phyloP scores from a whole-genome alignment of 176 grass and related monocot species.

The Stipa capillata region DNA sequence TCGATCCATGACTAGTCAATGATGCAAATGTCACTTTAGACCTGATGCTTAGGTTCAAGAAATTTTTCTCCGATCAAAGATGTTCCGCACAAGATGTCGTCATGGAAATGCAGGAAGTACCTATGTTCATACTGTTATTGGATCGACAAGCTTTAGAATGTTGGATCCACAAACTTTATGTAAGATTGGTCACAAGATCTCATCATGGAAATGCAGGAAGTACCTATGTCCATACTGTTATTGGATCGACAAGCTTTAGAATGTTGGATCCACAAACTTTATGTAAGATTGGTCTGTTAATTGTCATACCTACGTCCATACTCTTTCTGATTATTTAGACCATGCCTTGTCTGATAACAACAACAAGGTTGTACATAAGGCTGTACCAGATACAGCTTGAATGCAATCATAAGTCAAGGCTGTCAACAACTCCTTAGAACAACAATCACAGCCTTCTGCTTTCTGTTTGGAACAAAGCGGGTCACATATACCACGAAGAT shows the following conservation, averaged over 20 bases:
- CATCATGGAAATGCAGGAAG: neutral
- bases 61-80: neutral
- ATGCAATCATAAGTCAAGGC: neutral
- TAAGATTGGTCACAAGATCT: neutral
- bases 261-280: too few species aligned
- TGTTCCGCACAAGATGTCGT: neutral
- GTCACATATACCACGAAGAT: neutral
- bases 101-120: neutral
- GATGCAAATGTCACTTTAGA: neutral
- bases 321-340: neutral
- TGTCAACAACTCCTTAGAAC: neutral
- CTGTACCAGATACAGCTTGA: neutral
- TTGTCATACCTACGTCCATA: neutral
- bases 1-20: constrained; percentile 7
- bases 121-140: neutral
- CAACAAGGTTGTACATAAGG: neutral
- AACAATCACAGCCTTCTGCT: neutral
- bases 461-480: neutral
- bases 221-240: neutral
- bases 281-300: neutral
- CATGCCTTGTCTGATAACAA: neutral
- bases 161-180: too few species aligned
- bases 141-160: constrained; percentile 11
- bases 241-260: constrained; percentile 2
- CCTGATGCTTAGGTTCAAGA: neutral